Percentiles rank a stretch among this genome's conserved stretches.
Conservation (phyloP, 495 filamentous ascomycete species). For the Ascodesmis nigricans region DNA sequence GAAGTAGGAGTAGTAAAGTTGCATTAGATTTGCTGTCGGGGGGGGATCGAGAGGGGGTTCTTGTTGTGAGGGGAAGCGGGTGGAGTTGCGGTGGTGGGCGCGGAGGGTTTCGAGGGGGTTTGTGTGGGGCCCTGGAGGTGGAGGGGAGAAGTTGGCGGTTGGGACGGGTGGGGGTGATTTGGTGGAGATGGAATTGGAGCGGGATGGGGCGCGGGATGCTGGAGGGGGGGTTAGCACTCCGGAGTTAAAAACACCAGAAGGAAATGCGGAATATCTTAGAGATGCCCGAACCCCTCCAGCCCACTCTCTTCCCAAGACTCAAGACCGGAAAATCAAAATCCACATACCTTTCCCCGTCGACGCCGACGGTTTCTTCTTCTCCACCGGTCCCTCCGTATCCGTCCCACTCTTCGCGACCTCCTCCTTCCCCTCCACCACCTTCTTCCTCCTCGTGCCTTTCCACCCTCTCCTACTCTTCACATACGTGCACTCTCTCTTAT, state of each 20-base stretch:
- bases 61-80: constrained; percentile 11
- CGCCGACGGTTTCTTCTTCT: constrained; percentile 4
- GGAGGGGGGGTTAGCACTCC: neutral
- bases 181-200: constrained; percentile 7
- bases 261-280: too few species aligned
- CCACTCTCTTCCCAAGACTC: too few species aligned
- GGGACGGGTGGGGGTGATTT: constrained; percentile 2
- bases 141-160: constrained; percentile 8
- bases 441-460: constrained; percentile 24
- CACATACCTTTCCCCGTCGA: too few species aligned
- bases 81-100: constrained; percentile 12
- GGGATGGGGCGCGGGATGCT: neutral
- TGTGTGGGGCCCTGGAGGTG: constrained; percentile 3
- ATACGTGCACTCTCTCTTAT: constrained; percentile 28
- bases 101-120: constrained; percentile 17
- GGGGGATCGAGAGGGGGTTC: constrained; percentile 15
- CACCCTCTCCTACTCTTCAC: constrained; percentile 32
- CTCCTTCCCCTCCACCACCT: constrained; percentile 17
- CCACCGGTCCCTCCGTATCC: constrained; percentile 3
- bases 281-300: too few species aligned
- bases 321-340: too few species aligned
- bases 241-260: too few species aligned
- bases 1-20: constrained; percentile 41
- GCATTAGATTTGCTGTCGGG: constrained; percentile 24
- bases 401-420: constrained; percentile 6